Percentiles rank a stretch among this genome's conserved stretches.
Conservation (phyloP, 2,329 filamentous ascomycete species). For the Rhynchosporium secalis region DNA sequence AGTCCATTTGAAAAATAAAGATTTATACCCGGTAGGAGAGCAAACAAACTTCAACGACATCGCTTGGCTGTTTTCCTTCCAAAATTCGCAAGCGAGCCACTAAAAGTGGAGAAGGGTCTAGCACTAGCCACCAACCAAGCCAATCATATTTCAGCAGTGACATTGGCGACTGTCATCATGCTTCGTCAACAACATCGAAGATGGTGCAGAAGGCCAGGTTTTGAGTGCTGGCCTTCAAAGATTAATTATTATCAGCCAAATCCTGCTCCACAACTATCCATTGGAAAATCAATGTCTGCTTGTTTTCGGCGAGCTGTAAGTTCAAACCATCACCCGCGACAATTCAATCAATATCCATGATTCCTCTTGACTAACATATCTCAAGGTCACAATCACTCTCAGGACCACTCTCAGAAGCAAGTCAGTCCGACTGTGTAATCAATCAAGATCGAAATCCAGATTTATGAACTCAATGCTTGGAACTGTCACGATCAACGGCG, state of each 20-base stretch:
- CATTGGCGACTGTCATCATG: background rate
- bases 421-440: background rate
- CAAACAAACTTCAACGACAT: background rate
- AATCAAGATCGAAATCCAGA: background rate
- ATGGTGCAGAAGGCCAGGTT: no score
- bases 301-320: background rate
- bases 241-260: background rate
- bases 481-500: constrained; percentile 1
- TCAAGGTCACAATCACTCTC: background rate
- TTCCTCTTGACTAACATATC: background rate
- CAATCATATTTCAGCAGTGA: constrained; percentile 3
- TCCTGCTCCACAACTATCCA: background rate
- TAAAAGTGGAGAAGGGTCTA: background rate
- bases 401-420: constrained; percentile 6
- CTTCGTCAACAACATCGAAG: no score
- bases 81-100: background rate
- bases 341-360: background rate
- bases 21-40: no score
- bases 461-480: constrained; percentile 1
- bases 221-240: background rate
- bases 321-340: background rate
- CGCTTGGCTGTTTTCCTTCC: background rate
- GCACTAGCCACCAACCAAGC: background rate
- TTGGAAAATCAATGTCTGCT: background rate
- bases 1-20: no score